Percentiles rank a stretch among this genome's conserved stretches.
Conservation (phyloP, 2,329 filamentous ascomycete genomes). For the Apiospora rasikravindrae region DNA sequence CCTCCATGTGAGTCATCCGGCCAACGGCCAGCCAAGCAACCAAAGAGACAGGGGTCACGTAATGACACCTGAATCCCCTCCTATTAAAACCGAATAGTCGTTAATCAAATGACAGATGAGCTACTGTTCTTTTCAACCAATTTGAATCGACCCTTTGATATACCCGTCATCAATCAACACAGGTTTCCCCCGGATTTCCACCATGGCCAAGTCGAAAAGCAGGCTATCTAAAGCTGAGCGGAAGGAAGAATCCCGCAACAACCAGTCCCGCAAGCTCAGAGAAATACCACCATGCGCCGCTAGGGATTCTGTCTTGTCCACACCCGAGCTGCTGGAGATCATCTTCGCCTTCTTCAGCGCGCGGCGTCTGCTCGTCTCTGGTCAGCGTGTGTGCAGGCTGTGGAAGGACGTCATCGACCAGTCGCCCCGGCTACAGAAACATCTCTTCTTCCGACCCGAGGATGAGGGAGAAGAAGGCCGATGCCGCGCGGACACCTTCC, state of each 20-base stretch:
- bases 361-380: neutral
- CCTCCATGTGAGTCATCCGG: constrained; percentile 5
- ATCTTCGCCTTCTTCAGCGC: neutral
- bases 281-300: neutral
- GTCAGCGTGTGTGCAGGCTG: neutral
- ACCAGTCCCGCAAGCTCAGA: neutral
- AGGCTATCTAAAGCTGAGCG: neutral
- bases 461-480: neutral
- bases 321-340: neutral
- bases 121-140: no score
- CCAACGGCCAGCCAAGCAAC: neutral
- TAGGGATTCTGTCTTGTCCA: neutral
- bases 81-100: no score
- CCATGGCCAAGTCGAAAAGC: neutral
- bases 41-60: no score
- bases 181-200: no score
- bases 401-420: neutral
- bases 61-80: no score
- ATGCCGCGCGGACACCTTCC: no score
- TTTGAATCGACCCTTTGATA: no score
- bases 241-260: neutral
- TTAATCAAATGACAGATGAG: no score
- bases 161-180: no score
- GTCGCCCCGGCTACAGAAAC: neutral
- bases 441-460: neutral